Percentiles rank a stretch among this genome's conserved stretches.
These are phyloP conservation scores for Monilinia laxa DNA, from an alignment of 2,329 filamentous ascomycete genomes.

Conservation along the genomic window DNA sequence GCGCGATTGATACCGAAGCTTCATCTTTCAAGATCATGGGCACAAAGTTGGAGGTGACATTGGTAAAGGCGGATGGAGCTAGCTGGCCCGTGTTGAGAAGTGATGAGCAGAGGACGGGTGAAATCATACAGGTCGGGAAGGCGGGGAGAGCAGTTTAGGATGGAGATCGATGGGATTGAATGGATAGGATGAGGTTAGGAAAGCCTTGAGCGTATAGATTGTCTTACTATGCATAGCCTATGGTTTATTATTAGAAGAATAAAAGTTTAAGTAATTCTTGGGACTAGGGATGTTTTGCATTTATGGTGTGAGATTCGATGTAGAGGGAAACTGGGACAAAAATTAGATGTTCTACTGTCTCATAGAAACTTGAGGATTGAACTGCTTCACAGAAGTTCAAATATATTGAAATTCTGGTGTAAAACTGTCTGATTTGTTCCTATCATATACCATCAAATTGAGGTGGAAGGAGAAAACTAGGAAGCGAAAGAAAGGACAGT, in stretches of 20 bases:
- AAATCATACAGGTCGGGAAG: conserved; percentile 86
- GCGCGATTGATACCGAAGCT: conserved; percentile 65
- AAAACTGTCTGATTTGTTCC: too few relatives aligned
- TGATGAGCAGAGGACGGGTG: conserved; percentile 64
- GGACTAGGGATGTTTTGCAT: too few relatives aligned
- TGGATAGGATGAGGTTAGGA: neutral
- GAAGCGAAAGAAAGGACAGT: too few relatives aligned
- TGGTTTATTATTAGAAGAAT: neutral
- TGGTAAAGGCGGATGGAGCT: conserved; percentile 61
- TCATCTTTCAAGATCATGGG: conserved; percentile 66
- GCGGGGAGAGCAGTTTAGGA: conserved; percentile 52
- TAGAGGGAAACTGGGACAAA: too few relatives aligned
- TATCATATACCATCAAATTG: too few relatives aligned
- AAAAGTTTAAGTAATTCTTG: neutral
- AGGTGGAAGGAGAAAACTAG: too few relatives aligned
- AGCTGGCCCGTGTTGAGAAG: conserved; percentile 68
- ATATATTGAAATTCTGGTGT: too few relatives aligned
- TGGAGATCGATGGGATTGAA: neutral
- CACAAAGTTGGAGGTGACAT: conserved; percentile 67
- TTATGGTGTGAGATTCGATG: too few relatives aligned
- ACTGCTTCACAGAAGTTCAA: too few relatives aligned
- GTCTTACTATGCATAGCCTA: conserved; percentile 8
- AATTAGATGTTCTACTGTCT: too few relatives aligned
- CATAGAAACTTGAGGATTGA: too few relatives aligned
- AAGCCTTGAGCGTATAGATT: neutral